Evolutionary conservation across 306 rosid genomes (phyloP), one percentile per base, ranked within the genome.

Genomic region (Lithocarpus polystachyus): DNA sequence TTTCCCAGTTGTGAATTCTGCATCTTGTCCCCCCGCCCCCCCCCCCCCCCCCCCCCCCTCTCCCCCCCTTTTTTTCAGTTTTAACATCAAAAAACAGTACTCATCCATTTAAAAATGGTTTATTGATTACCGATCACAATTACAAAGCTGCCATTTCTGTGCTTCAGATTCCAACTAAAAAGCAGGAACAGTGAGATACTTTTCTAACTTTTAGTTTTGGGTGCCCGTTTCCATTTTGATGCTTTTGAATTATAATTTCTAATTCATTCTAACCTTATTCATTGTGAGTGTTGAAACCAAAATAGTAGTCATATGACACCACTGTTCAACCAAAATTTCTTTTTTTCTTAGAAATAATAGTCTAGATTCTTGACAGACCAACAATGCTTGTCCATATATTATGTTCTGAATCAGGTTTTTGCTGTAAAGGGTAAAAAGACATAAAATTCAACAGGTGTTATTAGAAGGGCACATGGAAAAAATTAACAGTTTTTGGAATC

Each of bases 371-470:
- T 54, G 20, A 24, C 57, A 61, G 75, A 71, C 71, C 72, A 75
- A 31, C 56, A 19, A 31, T 51, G 51, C 52, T 28, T 77, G 3
- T 54, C 55, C 22, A 56, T 59, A 11, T 3, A 23, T 59, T 24
- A 22, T 59, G 2, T 4, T 23, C 33, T 1, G 67, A 59, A 59
- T 59, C 33, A 59, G 31, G 12, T 23, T 11, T 23, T 48, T 48
- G 17, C 53, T 48, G 59, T 73, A 72, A 76, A 80, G 79, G 82
- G 75, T 56, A 11, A 72, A 76, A 71, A n/a, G 71, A 51, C 26
- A 68, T 60, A 35, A 73, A 60, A 20, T 22, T 17, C 22, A 52
- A 29, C 51, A 12, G 71, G 55, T 53, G 45, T 40, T 40, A 67
- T 40, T 68, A 31, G 57, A 40, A 54, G 72, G 51, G 23, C 76